Base-by-base conservation (phyloP, 805 yeast genomes). In the Kluyveromyces starmeri region DNA sequence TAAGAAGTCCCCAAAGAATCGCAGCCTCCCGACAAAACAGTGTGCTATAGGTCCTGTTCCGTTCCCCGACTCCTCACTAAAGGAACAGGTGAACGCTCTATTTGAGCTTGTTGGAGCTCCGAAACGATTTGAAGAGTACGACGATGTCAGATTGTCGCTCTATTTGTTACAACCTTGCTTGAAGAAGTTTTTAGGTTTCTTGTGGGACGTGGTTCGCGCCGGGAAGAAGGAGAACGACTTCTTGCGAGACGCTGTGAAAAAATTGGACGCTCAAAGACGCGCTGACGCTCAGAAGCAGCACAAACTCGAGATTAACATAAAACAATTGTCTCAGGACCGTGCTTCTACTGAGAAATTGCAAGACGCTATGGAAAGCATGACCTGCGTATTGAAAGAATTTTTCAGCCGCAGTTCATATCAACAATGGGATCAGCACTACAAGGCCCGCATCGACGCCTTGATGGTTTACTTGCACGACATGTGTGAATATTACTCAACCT, bases 101-200 rank as follows among this genome's bases (percentile, higher is more conserved):
- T 20, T 30, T 13, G 33, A 30, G 14, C n/a, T 30, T 15, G 16
- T 30, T 4, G 33, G 33, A 6, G 33, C 33, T 5, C 33, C 33
- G 2, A 26, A 30, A 14, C 26, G 22, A n/a, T 30, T 30, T 14
- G 22, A 30, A 18, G 15, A 20, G 8, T 30, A 26, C 14, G 22
- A 20, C 26, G 33, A 30, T 20, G 7, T 30, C n/a, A 30, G 33
- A n/a, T 18, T 30, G n/a, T 30, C 33, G n/a, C 11, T 30, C 5
- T 17, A n/a, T 8, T 30, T 25, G n/a, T 14, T 30, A n/a, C 26
- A 30, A 9, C 25, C 33, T 4, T 30, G 33, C 22, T 20, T 30
- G 22, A n/a, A 25, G 11, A 30, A 30, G 15, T 7, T 30, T 13
- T 11, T 30, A 13, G 33, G 33, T 6, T 30, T 30, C 22, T 30